Base-by-base conservation (phyloP, 1,284 basidiomycete genomes). In the Puccinia novopanici region DNA sequence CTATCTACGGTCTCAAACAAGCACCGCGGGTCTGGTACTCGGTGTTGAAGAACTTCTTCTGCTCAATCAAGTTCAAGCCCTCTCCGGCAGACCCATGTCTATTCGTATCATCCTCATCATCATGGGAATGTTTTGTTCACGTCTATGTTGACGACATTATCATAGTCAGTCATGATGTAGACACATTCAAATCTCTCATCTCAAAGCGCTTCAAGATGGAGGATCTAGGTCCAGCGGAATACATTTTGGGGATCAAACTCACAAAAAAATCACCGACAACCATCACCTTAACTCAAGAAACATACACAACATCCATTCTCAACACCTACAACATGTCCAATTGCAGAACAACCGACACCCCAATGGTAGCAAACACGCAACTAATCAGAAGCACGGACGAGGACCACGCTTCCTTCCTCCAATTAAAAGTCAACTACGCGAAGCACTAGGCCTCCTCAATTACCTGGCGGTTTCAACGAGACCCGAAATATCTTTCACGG, bases 361-460 rank as follows among this genome's bases (percentile, higher is more conserved):
- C 55, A 6, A 57, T 57, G 55, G 9, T 57, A 9, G 8, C 55
- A 57, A 57, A 57, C 27, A 57, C 55, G 6, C 6, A 19, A 57
- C 55, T 57, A 45, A 45, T 45, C 45, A 45, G 15, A 15, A 8
- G 45, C 45, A 45, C 45, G 8, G 45, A 45, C 45, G 15, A 6
- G 8, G 15, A 45, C 45, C 45, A 45, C 45, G 8, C 6, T 8
- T 45, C 45, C 45, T 78, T 70, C 27, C 27, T 30, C 17, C 17
- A 24, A n/a, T 17, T 30, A 9, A 52, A 52, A n/a, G 22, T 55
- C 50, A 78, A 78, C 40, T 78, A 78, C 37, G 52, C 12, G 48
- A 42, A 34, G 75, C 75, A 22, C 45, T 78, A 17, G 75, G 75
- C 22, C 34, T 34, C 15, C 48, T 78, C n/a, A 78, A 78, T 13